A percentile compares a stretch with the other conserved stretches of the same genome.
Evolutionary conservation across 2,329 filamentous ascomycete species (phyloP).

Genomic region (Phoma sp.): DNA sequence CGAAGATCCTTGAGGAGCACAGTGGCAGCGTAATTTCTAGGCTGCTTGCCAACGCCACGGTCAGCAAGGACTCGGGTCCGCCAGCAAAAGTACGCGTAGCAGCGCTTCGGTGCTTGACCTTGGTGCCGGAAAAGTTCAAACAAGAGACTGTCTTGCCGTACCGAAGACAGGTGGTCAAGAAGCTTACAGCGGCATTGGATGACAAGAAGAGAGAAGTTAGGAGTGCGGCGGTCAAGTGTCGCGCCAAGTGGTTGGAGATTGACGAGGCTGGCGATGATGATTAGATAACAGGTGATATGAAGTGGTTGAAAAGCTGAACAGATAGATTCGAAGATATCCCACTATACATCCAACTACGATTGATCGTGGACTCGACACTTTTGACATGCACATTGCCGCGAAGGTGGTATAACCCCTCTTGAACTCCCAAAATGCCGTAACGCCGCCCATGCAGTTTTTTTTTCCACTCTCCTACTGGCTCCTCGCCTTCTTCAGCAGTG

Average conservation of each 20-base stretch:
- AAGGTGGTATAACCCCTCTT: conserved; percentile 35
- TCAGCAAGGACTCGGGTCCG: conserved; percentile 26
- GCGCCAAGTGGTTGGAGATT: conserved; percentile 66
- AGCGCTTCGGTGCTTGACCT: conserved; percentile 57
- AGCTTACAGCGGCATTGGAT: conserved; percentile 64
- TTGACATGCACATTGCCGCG: conserved; percentile 18
- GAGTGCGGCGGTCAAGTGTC: conserved; percentile 67
- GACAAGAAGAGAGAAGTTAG: conserved; percentile 69
- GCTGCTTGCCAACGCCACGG: conserved; percentile 57
- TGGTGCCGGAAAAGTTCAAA: conserved; percentile 58
- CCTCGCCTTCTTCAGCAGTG: conserved; percentile 21
- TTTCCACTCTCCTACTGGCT: not conserved
- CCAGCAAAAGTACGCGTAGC: conserved; percentile 55
- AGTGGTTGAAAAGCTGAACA: conserved; percentile 1
- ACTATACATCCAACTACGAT: conserved; percentile 5
- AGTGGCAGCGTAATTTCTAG: conserved; percentile 64
- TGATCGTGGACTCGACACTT: conserved; percentile 10
- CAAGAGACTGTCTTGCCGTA: conserved; percentile 63
- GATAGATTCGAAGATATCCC: conserved; percentile 13
- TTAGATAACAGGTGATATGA: conserved; percentile 1
- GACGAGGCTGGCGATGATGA: conserved; percentile 66
- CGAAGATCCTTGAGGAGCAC: conserved; percentile 62
- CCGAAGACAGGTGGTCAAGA: conserved; percentile 64
- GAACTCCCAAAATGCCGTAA: conserved; percentile 34
- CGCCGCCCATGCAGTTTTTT: conserved; percentile 38